Evolutionary conservation across 305 asterid species (phyloP), one percentile per base, ranked within the genome.

Genomic region (Fraxinus greggii): DNA sequence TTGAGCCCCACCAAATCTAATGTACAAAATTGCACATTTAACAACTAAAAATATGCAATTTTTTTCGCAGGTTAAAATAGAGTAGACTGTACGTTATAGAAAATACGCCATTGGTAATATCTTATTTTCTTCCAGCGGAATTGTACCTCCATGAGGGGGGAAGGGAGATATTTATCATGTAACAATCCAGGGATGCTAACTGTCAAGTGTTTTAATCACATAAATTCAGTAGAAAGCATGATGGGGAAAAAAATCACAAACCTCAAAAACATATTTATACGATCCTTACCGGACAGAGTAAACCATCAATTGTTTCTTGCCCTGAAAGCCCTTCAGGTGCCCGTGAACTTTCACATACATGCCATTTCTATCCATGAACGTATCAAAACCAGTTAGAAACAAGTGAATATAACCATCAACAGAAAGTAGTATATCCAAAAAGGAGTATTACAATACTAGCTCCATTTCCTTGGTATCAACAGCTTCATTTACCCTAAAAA

Each of bases 261-360:
- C 12, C 32, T 8, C 35, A 31, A 3, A 42, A 59, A 72, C 63
- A 48, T 29, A 75, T 33, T 42, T 75, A 79, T 0, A 63, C 1
- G 26, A 8, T 19, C 59, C 81, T 40, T 89, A 92, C 98, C 98
- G 90, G 86, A 92, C 91, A 48, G 95, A 90, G 89, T 88, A 95
- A 79, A 90, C 93, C 90, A 88, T 84, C 89, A 95, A 74, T 76
- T 92, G 91, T 79, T 82, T 92, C 84, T 91, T 92, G 79, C 97
- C 99, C 84, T 92, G 97, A 67, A 95, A 92, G 75, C 91, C 95
- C 90, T 92, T 95, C 90, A 92, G 84, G 87, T 94, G 97, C 78
- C 98, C 99, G 79, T 92, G 95, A 84, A 95, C 95, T 80, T 83
- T 90, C 63, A 95, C 93, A 75, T 95, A 93, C 95, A 88, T 92